These are phyloP conservation scores for Pichia californica DNA, from an alignment of 805 yeast species.

Conservation along the genomic window DNA sequence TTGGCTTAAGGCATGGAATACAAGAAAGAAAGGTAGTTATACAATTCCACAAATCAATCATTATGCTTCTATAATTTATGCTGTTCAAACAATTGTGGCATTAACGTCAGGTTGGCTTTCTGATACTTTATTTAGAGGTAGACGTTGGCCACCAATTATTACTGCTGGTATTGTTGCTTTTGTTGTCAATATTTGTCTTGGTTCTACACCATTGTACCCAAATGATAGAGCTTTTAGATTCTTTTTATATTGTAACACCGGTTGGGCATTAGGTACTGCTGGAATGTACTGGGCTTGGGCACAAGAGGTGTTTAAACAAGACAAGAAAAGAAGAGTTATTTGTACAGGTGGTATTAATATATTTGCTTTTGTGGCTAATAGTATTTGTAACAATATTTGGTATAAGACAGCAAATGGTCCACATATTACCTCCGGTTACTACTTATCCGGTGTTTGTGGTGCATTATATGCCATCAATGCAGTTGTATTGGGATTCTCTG, in stretches of 20 bases:
- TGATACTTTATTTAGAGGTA: conserved; percentile 10
- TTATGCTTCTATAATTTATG: conserved; percentile 10
- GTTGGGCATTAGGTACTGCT: conserved; percentile 11
- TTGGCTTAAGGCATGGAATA: conserved; percentile 15
- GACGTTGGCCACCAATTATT: conserved; percentile 12
- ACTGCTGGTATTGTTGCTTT: conserved; percentile 9
- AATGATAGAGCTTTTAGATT: conserved; percentile 10
- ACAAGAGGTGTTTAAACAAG: conserved; percentile 9
- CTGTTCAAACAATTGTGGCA: conserved; percentile 10
- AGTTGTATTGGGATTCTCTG: conserved; percentile 4
- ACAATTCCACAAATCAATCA: conserved; percentile 9
- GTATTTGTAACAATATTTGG: conserved; percentile 12
- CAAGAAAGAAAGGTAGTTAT: conserved; percentile 6
- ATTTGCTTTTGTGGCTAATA: conserved; percentile 12
- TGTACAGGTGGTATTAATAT: conserved; percentile 15
- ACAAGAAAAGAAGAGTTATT: conserved; percentile 9
- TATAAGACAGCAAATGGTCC: conserved; percentile 12
- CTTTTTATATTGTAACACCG: conserved; percentile 11
- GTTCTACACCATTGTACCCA: conserved; percentile 6
- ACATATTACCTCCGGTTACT: conserved; percentile 14
- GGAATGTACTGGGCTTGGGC: conserved; percentile 15
- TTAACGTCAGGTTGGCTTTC: conserved; percentile 11
- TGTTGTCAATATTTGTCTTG: conserved; percentile 3
- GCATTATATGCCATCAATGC: conserved; percentile 6
- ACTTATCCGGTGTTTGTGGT: conserved; percentile 12